phyloP scores from a whole-genome alignment of 1,284 basidiomycete genomes.

The Calocybe gambosa region DNA sequence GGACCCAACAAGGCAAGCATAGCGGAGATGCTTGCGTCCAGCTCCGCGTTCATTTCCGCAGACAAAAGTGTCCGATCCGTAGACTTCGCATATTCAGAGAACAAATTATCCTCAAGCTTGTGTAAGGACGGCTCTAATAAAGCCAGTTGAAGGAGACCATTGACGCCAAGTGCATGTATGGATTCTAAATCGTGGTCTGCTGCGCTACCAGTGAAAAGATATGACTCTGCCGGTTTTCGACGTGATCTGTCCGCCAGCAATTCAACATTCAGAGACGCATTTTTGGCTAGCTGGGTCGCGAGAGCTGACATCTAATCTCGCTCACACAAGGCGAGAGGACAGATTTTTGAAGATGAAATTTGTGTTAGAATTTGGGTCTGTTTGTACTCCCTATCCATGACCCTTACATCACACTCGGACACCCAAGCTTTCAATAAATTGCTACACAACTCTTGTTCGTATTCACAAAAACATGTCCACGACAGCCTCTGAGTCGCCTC shows the following conservation, averaged over 20 bases:
- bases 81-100: conserved; percentile 74
- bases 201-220: conserved; percentile 82
- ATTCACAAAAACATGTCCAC: too few species aligned
- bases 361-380: not conserved
- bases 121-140: conserved; percentile 58
- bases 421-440: too few species aligned
- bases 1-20: conserved; percentile 74
- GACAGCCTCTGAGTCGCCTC: too few species aligned
- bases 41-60: conserved; percentile 52
- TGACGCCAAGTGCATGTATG: conserved; percentile 77
- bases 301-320: conserved; percentile 57
- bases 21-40: conserved; percentile 56
- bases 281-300: conserved; percentile 77
- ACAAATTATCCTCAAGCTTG: conserved; percentile 72
- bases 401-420: too few species aligned
- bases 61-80: conserved; percentile 82
- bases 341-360: not conserved
- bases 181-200: conserved; percentile 87
- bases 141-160: conserved; percentile 77
- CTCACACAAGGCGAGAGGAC: not conserved
- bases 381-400: too few species aligned
- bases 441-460: too few species aligned
- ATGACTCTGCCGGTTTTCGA: conserved; percentile 59
- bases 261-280: conserved; percentile 75
- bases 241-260: conserved; percentile 68